phyloP scores from a whole-genome alignment of 2,329 filamentous ascomycete species.

The Fusarium piperis region DNA sequence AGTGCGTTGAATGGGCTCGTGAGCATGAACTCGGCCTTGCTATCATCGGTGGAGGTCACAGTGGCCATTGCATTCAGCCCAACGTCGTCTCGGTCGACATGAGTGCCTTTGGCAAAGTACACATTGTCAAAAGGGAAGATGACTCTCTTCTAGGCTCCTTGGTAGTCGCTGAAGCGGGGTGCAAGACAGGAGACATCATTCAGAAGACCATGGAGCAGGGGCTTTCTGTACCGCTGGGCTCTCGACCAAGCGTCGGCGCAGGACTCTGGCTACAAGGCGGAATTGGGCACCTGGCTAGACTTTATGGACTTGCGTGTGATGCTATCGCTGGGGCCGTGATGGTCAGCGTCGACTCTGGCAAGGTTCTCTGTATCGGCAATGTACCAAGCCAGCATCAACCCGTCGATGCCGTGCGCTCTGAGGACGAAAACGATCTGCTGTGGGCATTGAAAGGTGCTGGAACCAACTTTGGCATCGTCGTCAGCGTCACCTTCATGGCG shows the following conservation, averaged over 20 bases:
- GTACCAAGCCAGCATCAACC: conserved; percentile 60
- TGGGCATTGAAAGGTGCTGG: conserved; percentile 69
- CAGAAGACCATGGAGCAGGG: conserved; percentile 55
- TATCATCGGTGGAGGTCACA: conserved; percentile 67
- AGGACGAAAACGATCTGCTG: conserved; percentile 62
- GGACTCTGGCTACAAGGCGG: conserved; percentile 73
- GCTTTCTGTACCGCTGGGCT: conserved; percentile 66
- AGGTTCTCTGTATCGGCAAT: conserved; percentile 60
- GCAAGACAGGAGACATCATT: conserved; percentile 65
- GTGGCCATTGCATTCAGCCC: conserved; percentile 65
- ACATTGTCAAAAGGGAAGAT: conserved; percentile 49
- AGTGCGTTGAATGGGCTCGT: conserved; percentile 66
- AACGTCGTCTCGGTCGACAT: conserved; percentile 68
- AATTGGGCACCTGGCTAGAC: conserved; percentile 67
- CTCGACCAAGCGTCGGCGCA: conserved; percentile 70
- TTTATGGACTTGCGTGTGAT: conserved; percentile 68
- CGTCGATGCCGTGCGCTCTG: conserved; percentile 50
- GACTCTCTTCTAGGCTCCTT: conserved; percentile 40
- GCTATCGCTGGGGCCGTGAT: conserved; percentile 68
- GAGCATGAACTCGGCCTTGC: conserved; percentile 56
- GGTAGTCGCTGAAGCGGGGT: conserved; percentile 64
- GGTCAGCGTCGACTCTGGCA: conserved; percentile 59
- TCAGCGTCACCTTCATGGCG: conserved; percentile 62
- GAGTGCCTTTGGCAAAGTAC: conserved; percentile 61
- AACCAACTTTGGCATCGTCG: conserved; percentile 67